phyloP scores from a whole-genome alignment of 1,284 basidiomycete species.

The Leccinum fuscescens region DNA sequence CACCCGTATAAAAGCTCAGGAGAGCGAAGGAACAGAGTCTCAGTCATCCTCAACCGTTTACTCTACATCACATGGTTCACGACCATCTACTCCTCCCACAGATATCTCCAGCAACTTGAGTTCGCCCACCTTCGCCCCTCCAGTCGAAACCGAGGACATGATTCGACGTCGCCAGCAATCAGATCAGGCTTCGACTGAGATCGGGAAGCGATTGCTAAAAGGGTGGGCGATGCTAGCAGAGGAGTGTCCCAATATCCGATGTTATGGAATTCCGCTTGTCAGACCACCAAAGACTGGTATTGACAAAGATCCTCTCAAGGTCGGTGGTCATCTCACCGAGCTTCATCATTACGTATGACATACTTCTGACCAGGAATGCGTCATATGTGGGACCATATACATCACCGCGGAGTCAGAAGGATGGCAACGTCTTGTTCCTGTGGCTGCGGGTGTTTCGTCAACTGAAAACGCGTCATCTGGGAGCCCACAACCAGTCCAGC shows the following conservation, averaged over 20 bases:
- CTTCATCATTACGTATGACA: conserved; percentile 10
- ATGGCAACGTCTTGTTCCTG: conserved; percentile 45
- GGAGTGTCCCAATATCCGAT: conserved; percentile 66
- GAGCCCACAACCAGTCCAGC: conserved; percentile 28
- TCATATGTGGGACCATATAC: conserved; percentile 67
- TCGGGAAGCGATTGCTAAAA: conserved; percentile 70
- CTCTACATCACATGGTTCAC: conserved; percentile 50
- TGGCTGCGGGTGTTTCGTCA: conserved; percentile 16
- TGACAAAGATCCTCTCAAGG: conserved; percentile 64
- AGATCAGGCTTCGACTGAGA: conserved; percentile 73
- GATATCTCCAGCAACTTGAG: conserved; percentile 60
- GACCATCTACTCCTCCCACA: conserved; percentile 71
- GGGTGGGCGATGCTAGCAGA: conserved; percentile 86
- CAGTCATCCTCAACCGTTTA: conserved; percentile 45
- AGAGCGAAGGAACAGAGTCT: conserved; percentile 25
- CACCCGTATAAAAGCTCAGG: conserved; percentile 23
- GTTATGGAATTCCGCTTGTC: conserved; percentile 73
- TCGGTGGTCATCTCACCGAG: conserved; percentile 26
- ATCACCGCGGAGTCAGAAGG: conserved; percentile 54
- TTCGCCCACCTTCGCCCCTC: conserved; percentile 59
- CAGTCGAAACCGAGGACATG: conserved; percentile 61
- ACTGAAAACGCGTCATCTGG: conserved; percentile 7
- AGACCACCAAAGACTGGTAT: conserved; percentile 64
- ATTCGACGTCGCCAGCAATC: conserved; percentile 73
- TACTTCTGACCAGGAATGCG: conserved; percentile 60